Conservation (phyloP, 192 early-diverging fungal genomes). For the Funneliformis geosporum region DNA sequence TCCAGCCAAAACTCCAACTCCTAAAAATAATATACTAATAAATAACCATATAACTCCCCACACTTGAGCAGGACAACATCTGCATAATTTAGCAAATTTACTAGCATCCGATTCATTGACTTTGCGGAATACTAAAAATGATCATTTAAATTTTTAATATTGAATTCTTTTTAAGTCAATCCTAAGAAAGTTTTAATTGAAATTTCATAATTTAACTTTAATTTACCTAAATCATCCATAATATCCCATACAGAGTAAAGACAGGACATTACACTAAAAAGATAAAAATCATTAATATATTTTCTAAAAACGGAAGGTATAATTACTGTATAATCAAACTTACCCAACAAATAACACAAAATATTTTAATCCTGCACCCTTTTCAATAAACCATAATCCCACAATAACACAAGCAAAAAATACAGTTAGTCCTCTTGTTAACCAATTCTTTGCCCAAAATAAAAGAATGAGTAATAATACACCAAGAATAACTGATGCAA, state of each 20-base stretch:
- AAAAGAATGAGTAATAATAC: constrained; percentile 78
- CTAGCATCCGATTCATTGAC: constrained; percentile 95
- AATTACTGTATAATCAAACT: no score
- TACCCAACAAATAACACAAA: constrained; percentile 93
- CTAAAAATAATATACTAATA: constrained; percentile 79
- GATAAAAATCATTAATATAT: not conserved
- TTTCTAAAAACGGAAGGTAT: no score
- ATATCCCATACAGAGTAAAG: constrained; percentile 96
- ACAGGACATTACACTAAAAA: constrained; percentile 82
- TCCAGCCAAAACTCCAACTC: constrained; percentile 75
- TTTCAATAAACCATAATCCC: constrained; percentile 81
- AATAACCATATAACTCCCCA: constrained; percentile 94
- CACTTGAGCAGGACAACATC: constrained; percentile 75
- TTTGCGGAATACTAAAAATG: constrained; percentile 71
- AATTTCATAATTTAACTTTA: no score
- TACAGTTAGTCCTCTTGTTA: constrained; percentile 78
- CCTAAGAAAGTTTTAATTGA: no score
- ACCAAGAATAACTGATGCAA: constrained; percentile 84
- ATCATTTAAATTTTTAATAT: not conserved
- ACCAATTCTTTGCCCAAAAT: constrained; percentile 88
- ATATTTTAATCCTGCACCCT: constrained; percentile 76
- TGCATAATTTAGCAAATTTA: constrained; percentile 74
- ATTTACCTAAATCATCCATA: constrained; percentile 71
- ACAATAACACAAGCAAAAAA: constrained; percentile 82
- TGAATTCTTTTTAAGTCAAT: no score